Evolutionary conservation across 2,329 filamentous ascomycete species (phyloP), one percentile per base, ranked within the genome.

Genomic region (Pseudocercospora vitis): DNA sequence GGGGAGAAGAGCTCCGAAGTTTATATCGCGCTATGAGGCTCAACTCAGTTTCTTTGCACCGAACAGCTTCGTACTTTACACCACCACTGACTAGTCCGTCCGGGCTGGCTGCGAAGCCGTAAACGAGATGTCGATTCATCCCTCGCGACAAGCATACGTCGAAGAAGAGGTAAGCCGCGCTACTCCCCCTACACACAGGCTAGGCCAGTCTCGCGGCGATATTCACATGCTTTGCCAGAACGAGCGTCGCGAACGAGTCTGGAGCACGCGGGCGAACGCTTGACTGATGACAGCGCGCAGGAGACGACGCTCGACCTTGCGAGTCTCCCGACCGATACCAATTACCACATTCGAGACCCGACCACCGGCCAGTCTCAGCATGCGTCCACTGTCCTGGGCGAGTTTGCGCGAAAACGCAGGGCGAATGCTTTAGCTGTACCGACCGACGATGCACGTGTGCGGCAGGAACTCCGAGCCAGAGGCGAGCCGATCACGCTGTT

Each of bases 401-500:
- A 97, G 70, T 94, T 99, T 72, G 88, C 91, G 66, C 88, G 92
- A 57, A 96, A 96, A 73, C 85, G 91, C 66, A 83, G 90, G 67
- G 91, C 91, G 8, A 91, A 91, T 14, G 87, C 88, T 8, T 89
- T 97, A 63, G 87, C 88, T 9, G 94, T 99, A 3, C 94, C 92
- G 0, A 99, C 95, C 50, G 91, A 96, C 70, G 94, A 99, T 76
- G 85, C 82, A 57, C 84, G 88, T 65, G 91, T 99, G 44, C 88
- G 91, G 56, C 79, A 84, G 31, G 85, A 83, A 61, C 80, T 97
- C 55, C 85, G 94, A 61, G 87, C 94, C 65, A 80, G 96, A 59
- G 90, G 89, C n/a, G 88, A 99, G 68, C 94, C 94, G 8, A 85
- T 97, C 51, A 99, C 92, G 0, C 79, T 97, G 0, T 99, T 99